Base-by-base conservation (phyloP, 495 filamentous ascomycete species). In the Talaromyces ruber region DNA sequence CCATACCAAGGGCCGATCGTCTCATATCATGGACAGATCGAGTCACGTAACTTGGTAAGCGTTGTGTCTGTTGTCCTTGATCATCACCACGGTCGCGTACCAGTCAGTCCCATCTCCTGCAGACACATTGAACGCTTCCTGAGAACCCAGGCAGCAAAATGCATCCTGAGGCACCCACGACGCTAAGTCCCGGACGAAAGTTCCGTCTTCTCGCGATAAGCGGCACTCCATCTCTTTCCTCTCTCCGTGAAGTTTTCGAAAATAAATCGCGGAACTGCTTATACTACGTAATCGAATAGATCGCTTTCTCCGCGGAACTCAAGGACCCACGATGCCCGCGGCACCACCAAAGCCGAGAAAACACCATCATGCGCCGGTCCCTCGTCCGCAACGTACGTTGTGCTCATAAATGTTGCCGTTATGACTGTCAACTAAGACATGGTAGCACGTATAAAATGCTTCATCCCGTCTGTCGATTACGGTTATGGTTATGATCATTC, bases 381-480 rank as follows among this genome's bases (percentile, higher is more conserved):
- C n/a, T 47, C n/a, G 51, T 28, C 51, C 0, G 16, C 51, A 54
- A 54, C 51, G 9, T 54, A 54, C 26, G 51, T 54, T 54, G 22
- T 54, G 22, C 22, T 54, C 28, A 54, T 54, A n/a, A 28, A 54
- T n/a, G 21, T 12, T 26, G 14, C 14, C 14, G 7, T 8, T 21
- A 52, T 24, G n/a, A n/a, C n/a, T n/a, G n/a, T n/a, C n/a, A n/a
- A n/a, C n/a, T n/a, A n/a, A n/a, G n/a, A n/a, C n/a, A n/a, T n/a
- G n/a, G n/a, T n/a, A n/a, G n/a, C n/a, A n/a, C 43, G 21, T 54
- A 54, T 54, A 54, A 47, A 26, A 54, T 54, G 51, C 43, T 53
- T 54, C 22, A 9, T 28, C 24, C 22, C 14, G 51, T 54, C 51
- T 54, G 51, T 14, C 11, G 12, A 28, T 26, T 54, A 54, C n/a